phyloP scores from a whole-genome alignment of 23 red algal genomes.

The Pyropia yezoensis region DNA sequence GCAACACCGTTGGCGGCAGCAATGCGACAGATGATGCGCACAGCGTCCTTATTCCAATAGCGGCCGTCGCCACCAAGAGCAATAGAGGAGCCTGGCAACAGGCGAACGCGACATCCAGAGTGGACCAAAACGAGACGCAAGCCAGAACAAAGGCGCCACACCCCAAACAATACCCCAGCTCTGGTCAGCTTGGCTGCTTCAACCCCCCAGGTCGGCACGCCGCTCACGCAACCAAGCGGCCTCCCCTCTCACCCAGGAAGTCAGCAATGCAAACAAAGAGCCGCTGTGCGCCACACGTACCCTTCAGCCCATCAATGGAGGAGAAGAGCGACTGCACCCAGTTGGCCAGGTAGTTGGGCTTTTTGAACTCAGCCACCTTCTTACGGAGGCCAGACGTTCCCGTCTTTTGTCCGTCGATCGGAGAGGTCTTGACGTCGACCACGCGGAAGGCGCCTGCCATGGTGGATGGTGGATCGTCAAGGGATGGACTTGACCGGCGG shows the following conservation, averaged over 20 bases:
- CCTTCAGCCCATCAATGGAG: too few relatives aligned
- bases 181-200: too few relatives aligned
- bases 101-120: slow-evolving; percentile 7
- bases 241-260: too few relatives aligned
- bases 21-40: slow-evolving; percentile 58
- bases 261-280: too few relatives aligned
- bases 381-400: slow-evolving; percentile 91
- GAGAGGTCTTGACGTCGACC: slow-evolving; percentile 1
- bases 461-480: too few relatives aligned
- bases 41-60: slow-evolving; percentile 56
- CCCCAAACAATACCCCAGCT: too few relatives aligned
- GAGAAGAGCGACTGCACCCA: slow-evolving; percentile 93
- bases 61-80: slow-evolving; percentile 90
- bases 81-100: slow-evolving; percentile 21
- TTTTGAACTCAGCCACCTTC: slow-evolving; percentile 22
- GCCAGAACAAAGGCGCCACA: neutral
- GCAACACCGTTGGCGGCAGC: slow-evolving; percentile 85
- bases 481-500: too few relatives aligned
- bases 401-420: slow-evolving; percentile 80
- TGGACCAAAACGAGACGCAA: neutral
- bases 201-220: too few relatives aligned
- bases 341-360: slow-evolving; percentile 67
- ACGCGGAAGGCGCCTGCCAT: neutral
- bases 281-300: too few relatives aligned
- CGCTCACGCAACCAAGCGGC: too few relatives aligned